Evolutionary conservation across 768 basidiomycete species (phyloP).

Genomic region (Filobasidium wieringae): DNA sequence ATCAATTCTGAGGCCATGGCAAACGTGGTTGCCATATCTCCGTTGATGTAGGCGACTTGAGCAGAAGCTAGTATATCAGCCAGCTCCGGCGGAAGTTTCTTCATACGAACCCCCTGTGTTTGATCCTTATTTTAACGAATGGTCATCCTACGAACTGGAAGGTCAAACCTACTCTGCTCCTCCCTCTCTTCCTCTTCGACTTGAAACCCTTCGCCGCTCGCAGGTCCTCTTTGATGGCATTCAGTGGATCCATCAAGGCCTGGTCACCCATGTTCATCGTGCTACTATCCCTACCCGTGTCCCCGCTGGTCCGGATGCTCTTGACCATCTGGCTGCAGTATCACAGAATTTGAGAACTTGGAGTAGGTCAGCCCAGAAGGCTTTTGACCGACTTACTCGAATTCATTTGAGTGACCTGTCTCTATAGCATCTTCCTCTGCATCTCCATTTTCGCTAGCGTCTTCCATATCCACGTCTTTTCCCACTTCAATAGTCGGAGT

Average conservation of each 20-base stretch:
- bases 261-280: neutral
- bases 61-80: neutral
- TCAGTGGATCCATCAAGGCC: neutral
- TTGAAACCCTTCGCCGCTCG: constrained; percentile 8
- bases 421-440: neutral
- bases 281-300: neutral
- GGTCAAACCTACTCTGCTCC: neutral
- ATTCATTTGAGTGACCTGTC: neutral
- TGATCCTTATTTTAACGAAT: neutral
- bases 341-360: neutral
- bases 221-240: constrained; percentile 16
- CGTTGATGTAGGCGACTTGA: neutral
- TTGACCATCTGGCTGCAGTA: neutral
- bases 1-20: constrained; percentile 55
- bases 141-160: neutral
- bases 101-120: constrained; percentile 51
- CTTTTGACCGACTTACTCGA: neutral
- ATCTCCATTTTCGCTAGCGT: neutral
- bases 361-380: neutral
- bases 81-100: constrained; percentile 42
- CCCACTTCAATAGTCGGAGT: neutral
- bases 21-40: neutral
- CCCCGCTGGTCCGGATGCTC: neutral
- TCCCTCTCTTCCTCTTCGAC: neutral
- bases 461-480: neutral